Evolutionary conservation across 148 eudicot species (phyloP), one percentile per base, ranked within the genome.

Genomic region (Fagopyrum homotropicum): DNA sequence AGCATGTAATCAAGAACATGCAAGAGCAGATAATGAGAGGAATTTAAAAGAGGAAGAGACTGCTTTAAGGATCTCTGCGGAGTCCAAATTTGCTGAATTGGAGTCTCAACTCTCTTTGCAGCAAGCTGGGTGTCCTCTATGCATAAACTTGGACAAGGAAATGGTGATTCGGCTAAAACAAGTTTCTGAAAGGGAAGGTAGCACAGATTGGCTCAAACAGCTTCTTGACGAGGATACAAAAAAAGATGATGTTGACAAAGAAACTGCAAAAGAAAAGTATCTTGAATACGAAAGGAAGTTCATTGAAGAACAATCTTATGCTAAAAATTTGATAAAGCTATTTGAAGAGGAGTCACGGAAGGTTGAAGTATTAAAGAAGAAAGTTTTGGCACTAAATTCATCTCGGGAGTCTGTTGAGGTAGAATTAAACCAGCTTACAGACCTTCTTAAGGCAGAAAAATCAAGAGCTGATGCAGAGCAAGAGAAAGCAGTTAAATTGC

Each of bases 1-100:
- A 91, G 98, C 84, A 57, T 73, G 5, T 77, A 88, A 85, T 73
- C 89, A 88, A 69, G 85, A 82, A 72, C 81, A 72, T 1, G 59
- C 76, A 72, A 81, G 72, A 57, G 76, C 79, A 77, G 77, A 77
- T 50, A 49, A 17, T 70, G 77, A 82, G 81, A 85, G 84, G 59
- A 73, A 75, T 71, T 82, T 78, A 73, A 85, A 83, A 46, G 71
- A 9, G 51, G 79, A 85, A 54, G 92, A 86, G 40, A 35, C 40
- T 35, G 40, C 40, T 35, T 35, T 35, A 1, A 35, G 40, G 40
- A 35, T 35, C 40, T 35, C 40, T 35, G 40, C 40, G 40, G 40
- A 35, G 40, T 35, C 40, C 40, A 35, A 35, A 35, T 1, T 35
- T 35, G 2, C 40, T 35, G 40, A 35, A 35, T 35, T 35, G 40